Evolutionary conservation across 129 eudicot species (phyloP).

Genomic region (Helianthus annuus): DNA sequence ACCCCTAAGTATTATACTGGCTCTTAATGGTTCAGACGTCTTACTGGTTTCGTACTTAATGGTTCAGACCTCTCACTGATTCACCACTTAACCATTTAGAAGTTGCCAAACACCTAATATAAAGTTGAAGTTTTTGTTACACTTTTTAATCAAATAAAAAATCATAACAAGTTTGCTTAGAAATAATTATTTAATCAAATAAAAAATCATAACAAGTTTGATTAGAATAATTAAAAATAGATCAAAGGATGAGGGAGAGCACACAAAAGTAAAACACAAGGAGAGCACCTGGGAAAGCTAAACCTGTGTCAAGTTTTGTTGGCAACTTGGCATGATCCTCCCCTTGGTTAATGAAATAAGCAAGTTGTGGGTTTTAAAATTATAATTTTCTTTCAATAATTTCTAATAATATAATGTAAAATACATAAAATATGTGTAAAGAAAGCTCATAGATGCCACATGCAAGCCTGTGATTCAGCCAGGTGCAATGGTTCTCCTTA

Average conservation of each 20-base stretch:
- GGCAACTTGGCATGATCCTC: slow-evolving; percentile 20
- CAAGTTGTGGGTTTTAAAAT: slow-evolving; percentile 22
- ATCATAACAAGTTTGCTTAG: background rate
- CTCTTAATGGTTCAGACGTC: no score
- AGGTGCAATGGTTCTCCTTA: slow-evolving; percentile 33
- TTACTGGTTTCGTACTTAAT: no score
- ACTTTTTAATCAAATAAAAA: background rate
- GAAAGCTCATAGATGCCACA: slow-evolving; percentile 35
- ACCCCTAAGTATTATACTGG: no score
- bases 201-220: background rate
- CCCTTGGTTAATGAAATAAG: slow-evolving; percentile 20
- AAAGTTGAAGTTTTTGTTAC: background rate
- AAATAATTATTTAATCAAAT: background rate
- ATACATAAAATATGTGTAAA: slow-evolving; percentile 9
- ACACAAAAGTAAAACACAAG: background rate
- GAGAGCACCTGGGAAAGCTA: slow-evolving; percentile 17
- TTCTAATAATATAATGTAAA: slow-evolving; percentile 2
- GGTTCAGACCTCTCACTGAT: no score
- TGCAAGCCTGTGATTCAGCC: slow-evolving; percentile 39
- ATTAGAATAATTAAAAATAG: background rate
- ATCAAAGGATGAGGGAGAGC: background rate
- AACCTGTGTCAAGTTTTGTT: slow-evolving; percentile 25
- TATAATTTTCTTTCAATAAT: slow-evolving; percentile 8
- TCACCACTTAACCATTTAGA: no score
- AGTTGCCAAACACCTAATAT: no score